phyloP scores from a whole-genome alignment of 345 rosid species.

The Brassica incana region DNA sequence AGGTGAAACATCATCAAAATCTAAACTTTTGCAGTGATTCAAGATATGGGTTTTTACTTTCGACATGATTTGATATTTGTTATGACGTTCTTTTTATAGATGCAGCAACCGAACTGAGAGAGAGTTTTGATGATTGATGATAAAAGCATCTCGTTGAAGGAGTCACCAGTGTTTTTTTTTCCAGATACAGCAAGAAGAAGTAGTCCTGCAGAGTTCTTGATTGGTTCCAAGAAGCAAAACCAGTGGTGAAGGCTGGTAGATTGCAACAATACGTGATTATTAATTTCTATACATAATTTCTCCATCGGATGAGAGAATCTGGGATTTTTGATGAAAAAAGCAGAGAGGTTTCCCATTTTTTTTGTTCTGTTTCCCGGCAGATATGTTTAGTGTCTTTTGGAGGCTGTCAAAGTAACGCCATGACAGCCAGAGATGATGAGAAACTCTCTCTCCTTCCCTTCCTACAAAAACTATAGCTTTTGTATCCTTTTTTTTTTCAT shows the following conservation, averaged over 20 bases:
- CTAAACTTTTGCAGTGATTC: background rate
- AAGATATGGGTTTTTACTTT: background rate
- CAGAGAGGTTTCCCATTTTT: background rate
- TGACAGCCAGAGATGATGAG: constrained; percentile 32
- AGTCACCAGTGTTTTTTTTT: background rate
- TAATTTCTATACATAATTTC: constrained; percentile 19
- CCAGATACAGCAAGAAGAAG: constrained; percentile 1
- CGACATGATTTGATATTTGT: constrained; percentile 9
- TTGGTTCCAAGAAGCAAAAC: constrained; percentile 25
- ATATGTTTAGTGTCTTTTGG: constrained; percentile 25
- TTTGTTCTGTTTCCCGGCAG: constrained; percentile 15
- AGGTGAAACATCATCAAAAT: constrained; percentile 42
- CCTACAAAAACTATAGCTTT: constrained; percentile 18
- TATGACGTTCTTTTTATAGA: constrained; percentile 14
- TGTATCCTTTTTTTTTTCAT: background rate
- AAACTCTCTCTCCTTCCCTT: constrained; percentile 20
- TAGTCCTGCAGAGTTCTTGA: constrained; percentile 24
- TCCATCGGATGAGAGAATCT: constrained; percentile 17
- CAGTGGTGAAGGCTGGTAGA: constrained; percentile 25
- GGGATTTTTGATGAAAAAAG: constrained; percentile 12
- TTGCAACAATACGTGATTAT: constrained; percentile 25
- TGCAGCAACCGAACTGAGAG: constrained; percentile 42
- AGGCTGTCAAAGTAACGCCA: constrained; percentile 35
- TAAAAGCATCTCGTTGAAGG: constrained; percentile 27
- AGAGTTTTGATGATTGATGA: constrained; percentile 27